Evolutionary conservation across 2,329 filamentous ascomycete species (phyloP), one percentile per base, ranked within the genome.

Genomic region (Fusarium domesticum): DNA sequence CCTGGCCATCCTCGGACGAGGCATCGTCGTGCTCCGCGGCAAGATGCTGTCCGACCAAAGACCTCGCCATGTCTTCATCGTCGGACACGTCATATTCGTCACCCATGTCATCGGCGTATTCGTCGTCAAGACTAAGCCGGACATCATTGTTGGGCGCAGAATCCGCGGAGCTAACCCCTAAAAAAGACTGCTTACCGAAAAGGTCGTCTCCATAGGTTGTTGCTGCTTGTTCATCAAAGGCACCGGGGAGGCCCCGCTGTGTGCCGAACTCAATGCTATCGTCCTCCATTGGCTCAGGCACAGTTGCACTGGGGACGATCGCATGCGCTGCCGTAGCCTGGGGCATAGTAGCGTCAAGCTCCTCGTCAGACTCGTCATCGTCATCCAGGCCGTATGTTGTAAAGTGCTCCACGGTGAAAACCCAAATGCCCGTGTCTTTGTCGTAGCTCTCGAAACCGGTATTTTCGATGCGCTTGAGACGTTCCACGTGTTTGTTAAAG

Each of bases 341-440:
- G 25, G 73, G 47, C 7, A 16, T 37, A 20, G 46, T 31, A 20
- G 48, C 28, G n/a, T 60, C 49, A 28, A 52, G 51, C 57, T 81
- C 81, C 6, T 74, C 74, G 36, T 84, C 76, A 6, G 80, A 82
- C 39, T 87, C 84, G 19, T 89, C 85, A 35, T 90, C 87, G 40
- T 84, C 80, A 32, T 87, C 89, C 52, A 97, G 76, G 32, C 87
- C 91, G 63, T 98, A 98, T 1, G 90, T 96, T 1, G 92, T 97
- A 66, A 95, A 98, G 67, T 98, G 93, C 60, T 92, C 84, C n/a
- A 98, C 93, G 8, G 76, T 83, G 71, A 98, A 98, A 12, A 81
- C 80, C 95, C 95, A 98, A 36, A 87, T 79, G 40, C 92, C 93
- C 40, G 83, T 90, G 2, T 88, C 76, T 45, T 76, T 74, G 52